Evolutionary conservation across 2,329 filamentous ascomycete species (phyloP).

Genomic region (Endocalyx cinctus): DNA sequence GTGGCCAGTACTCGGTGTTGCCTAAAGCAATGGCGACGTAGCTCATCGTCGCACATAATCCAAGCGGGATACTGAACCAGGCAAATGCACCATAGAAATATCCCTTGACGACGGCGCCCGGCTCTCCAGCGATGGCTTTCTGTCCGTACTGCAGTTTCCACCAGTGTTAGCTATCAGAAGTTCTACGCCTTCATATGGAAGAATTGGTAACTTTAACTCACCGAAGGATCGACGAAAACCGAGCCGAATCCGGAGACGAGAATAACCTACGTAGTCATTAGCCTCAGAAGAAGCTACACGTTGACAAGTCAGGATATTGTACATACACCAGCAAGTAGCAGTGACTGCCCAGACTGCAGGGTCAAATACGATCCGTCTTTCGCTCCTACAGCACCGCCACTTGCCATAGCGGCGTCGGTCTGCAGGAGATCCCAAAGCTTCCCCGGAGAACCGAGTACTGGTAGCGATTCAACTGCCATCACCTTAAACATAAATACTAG

Average conservation of each 20-base stretch:
- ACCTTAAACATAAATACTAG: constrained; percentile 64
- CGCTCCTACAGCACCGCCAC: constrained; percentile 54
- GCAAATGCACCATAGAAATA: constrained; percentile 64
- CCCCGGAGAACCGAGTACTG: constrained; percentile 54
- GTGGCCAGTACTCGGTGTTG: constrained; percentile 54
- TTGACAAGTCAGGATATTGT: neutral
- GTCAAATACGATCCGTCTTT: constrained; percentile 64
- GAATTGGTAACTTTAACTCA: constrained; percentile 1
- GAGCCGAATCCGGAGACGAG: constrained; percentile 62
- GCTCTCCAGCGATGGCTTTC: constrained; percentile 65
- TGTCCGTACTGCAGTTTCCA: constrained; percentile 53
- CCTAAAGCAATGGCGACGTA: constrained; percentile 59
- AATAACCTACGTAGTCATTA: constrained; percentile 41
- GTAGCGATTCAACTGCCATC: constrained; percentile 59
- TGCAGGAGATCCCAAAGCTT: constrained; percentile 60
- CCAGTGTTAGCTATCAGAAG: neutral
- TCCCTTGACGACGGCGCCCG: constrained; percentile 62
- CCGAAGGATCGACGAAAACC: constrained; percentile 59
- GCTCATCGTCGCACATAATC: constrained; percentile 66
- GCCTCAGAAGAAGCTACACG: neutral
- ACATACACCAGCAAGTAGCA: constrained; percentile 60
- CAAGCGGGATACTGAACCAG: constrained; percentile 70
- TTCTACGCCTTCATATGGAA: neutral
- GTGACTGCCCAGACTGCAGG: constrained; percentile 61
- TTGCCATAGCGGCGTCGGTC: constrained; percentile 42